phyloP scores from a whole-genome alignment of 2,329 filamentous ascomycete species.

The Fusarium mundagurra region DNA sequence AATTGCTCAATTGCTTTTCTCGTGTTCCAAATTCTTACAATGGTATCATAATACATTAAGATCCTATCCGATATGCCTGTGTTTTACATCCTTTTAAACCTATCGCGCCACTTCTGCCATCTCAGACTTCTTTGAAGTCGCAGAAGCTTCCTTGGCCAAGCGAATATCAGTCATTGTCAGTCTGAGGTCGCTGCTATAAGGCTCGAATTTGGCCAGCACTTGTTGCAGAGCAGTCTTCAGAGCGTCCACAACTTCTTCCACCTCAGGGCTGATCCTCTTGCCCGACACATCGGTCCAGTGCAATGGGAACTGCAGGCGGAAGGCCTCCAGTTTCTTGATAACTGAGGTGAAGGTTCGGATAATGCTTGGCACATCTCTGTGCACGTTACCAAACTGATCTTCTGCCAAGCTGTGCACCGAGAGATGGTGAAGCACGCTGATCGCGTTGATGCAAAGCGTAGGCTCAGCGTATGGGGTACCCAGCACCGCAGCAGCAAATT shows the following conservation, averaged over 20 bases:
- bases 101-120: constrained; percentile 45
- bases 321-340: constrained; percentile 74
- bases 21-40: constrained; percentile 26
- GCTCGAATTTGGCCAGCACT: constrained; percentile 76
- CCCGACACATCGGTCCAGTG: constrained; percentile 84
- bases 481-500: constrained; percentile 73
- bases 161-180: constrained; percentile 77
- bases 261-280: constrained; percentile 66
- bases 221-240: constrained; percentile 72
- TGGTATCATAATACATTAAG: constrained; percentile 45
- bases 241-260: constrained; percentile 74
- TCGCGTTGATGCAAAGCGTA: constrained; percentile 74
- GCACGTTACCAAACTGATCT: constrained; percentile 87
- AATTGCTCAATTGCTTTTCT: not conserved
- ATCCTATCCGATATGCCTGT: constrained; percentile 25
- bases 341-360: constrained; percentile 77
- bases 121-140: constrained; percentile 45
- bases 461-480: constrained; percentile 78
- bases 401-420: constrained; percentile 79
- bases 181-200: constrained; percentile 76
- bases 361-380: constrained; percentile 79
- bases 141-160: constrained; percentile 74
- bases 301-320: constrained; percentile 66
- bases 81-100: not conserved
- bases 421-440: constrained; percentile 74